Base-by-base conservation (phyloP, 345 rosid genomes). In the Xanthoceras sorbifolium region DNA sequence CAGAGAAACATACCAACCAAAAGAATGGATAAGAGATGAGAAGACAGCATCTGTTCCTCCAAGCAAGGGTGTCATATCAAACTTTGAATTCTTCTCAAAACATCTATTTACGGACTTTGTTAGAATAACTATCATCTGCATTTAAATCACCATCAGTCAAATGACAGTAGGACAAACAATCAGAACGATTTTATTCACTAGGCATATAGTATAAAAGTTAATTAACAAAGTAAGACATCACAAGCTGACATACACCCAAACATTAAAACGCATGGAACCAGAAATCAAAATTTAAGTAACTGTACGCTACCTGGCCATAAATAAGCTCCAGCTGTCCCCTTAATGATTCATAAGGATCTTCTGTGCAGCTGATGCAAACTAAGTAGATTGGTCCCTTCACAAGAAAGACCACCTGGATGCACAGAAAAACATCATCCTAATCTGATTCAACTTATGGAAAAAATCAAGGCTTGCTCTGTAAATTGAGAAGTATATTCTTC, bases 21-120 rank as follows among this genome's bases (percentile, higher is more conserved):
- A 94, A 36, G 97, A 94, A 85, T 94, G 98, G 84, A 97, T 88
- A 25, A 97, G 97, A 69, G 99, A 94, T 50, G 98, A 94, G 90
- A 97, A 97, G 79, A 97, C 99, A 79, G 84, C 96, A 68, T 97
- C 97, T 34, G 99, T 97, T 87, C 98, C 99, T 81, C 99, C 97
- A 71, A 97, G 98, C 84, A 97, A 85, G 40, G 97, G 97, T 77
- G 98, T 91, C 98, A 97, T 93, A 81, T 97, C 99, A 80, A 94
- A 97, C 91, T 97, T 97, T 20, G 98, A 79, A 82, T 94, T 97
- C 94, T 90, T 97, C 87, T 89, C 97, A 25, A 97, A 97, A 82
- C 99, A 94, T 90, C 95, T 91, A 85, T 97, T 92, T 73, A 97
- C 78, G 3, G 99, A 91, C 83, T 92, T 92, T 46, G 99, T 97